Evolutionary conservation across 192 early-diverging fungal species (phyloP).

Genomic region (Rhizoclosmatium globosum): DNA sequence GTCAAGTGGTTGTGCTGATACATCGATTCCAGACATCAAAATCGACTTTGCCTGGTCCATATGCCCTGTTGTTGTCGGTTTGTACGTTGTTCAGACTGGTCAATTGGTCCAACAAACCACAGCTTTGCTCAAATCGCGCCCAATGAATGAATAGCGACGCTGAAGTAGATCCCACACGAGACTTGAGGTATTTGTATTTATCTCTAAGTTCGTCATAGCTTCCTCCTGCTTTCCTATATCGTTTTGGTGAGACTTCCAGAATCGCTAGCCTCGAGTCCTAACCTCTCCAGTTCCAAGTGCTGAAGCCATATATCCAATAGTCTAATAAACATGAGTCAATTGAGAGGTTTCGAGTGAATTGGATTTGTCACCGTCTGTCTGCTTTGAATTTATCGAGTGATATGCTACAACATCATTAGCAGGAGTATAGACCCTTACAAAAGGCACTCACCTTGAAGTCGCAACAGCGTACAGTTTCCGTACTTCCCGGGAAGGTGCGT

Average conservation of each 20-base stretch:
- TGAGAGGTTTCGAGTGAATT: too few relatives aligned
- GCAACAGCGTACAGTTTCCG: constrained; percentile 6
- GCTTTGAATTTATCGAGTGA: not conserved
- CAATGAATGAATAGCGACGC: constrained; percentile 45
- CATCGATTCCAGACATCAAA: constrained; percentile 35
- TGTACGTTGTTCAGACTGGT: not conserved
- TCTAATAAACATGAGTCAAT: not conserved
- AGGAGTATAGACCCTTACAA: not conserved
- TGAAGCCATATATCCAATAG: constrained; percentile 31
- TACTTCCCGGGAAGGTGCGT: not conserved
- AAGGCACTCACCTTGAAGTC: constrained; percentile 2
- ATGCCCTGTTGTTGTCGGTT: constrained; percentile 13
- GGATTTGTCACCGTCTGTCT: constrained; percentile 1
- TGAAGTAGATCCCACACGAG: constrained; percentile 32
- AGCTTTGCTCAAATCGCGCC: constrained; percentile 47
- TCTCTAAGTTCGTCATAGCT: constrained; percentile 45
- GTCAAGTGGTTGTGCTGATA: constrained; percentile 30
- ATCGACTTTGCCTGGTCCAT: constrained; percentile 34
- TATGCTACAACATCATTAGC: not conserved
- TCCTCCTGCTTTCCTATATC: not conserved
- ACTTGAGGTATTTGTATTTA: constrained; percentile 48
- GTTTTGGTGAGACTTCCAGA: not conserved
- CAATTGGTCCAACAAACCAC: not conserved
- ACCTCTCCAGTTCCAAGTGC: constrained; percentile 23
- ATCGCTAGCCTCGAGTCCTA: too few relatives aligned